Evolutionary conservation across 2,329 filamentous ascomycete genomes (phyloP), one percentile per base, ranked within the genome.

Genomic region (Arthrobotrys pseudoclavata): DNA sequence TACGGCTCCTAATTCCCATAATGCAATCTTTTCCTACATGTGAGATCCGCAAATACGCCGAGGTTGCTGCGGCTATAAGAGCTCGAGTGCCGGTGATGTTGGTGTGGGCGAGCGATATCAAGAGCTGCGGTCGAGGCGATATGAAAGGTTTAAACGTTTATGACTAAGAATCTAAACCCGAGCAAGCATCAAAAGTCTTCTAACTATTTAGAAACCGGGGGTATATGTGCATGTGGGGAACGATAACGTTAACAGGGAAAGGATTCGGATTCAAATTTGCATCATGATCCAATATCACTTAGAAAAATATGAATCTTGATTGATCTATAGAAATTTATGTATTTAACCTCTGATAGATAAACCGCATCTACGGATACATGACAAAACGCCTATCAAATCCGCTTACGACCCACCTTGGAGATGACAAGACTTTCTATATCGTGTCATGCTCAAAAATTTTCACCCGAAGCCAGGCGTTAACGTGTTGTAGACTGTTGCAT

Each of bases 401-500:
- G 37, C 37, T 15, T 15, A 42, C 37, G 37, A 12, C 37, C 15
- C 13, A 55, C 50, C 2, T 34, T 34, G 3, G 12, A 12, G 50
- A 60, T 42, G 5, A 42, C 29, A 57, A 20, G 52, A 22, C 31
- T 1, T 37, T n/a, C 26, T 12, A 20, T 3, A 15, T 47, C 18
- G 15, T 42, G 37, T n/a, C 12, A 42, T n/a, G 13, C 45, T 34
- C 29, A 34, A 55, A 24, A 55, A 24, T 55, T 34, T 34, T 34
- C 26, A 13, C 5, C 6, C 26, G 26, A 47, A 47, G 37, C 37
- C 37, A 22, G 20, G 4, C 22, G 13, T 12, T 18, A n/a, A 15
- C 20, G 60, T 48, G 60, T 63, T 63, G 60, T 47, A 63, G 42
- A 47, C 60, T 48, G 60, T 63, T 63, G 60, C 60, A 63, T 47